Evolutionary conservation across 345 rosid genomes (phyloP).

Genomic region (Populus nigra): DNA sequence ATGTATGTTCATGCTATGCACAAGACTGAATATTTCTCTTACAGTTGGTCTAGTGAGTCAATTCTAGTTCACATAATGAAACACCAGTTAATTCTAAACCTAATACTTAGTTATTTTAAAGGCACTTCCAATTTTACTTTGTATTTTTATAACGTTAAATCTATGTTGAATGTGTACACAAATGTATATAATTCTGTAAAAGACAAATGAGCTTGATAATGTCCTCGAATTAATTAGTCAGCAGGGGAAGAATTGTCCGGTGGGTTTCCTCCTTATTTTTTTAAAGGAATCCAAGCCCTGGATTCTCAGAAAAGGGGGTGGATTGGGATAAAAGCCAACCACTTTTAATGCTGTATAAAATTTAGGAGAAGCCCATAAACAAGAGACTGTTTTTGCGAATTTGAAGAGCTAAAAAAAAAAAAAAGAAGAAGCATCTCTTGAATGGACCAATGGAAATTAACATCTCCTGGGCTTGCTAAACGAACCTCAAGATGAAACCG

Average conservation of each 20-base stretch:
- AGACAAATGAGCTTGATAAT: neutral
- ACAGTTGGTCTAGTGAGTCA: too few species aligned
- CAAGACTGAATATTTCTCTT: too few species aligned
- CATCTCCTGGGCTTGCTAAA: conserved; percentile 9
- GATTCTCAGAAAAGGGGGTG: too few species aligned
- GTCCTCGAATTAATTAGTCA: neutral
- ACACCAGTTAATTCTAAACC: too few species aligned
- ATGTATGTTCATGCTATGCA: too few species aligned
- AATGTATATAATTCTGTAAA: too few species aligned
- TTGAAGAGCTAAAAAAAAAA: neutral
- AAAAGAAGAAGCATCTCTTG: neutral
- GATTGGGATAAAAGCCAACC: too few species aligned
- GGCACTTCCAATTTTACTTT: too few species aligned
- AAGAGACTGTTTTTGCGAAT: neutral
- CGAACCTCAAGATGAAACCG: conserved; percentile 56
- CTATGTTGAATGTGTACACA: too few species aligned
- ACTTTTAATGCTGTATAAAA: neutral
- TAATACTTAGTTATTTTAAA: too few species aligned
- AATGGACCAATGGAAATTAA: conserved; percentile 22
- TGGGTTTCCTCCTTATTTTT: neutral
- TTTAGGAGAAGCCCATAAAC: neutral
- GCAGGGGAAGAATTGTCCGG: neutral
- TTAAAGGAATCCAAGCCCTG: neutral
- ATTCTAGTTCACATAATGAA: too few species aligned
- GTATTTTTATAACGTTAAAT: too few species aligned